phyloP scores from a whole-genome alignment of 148 eudicot species.

The Chenopodium suecicum region DNA sequence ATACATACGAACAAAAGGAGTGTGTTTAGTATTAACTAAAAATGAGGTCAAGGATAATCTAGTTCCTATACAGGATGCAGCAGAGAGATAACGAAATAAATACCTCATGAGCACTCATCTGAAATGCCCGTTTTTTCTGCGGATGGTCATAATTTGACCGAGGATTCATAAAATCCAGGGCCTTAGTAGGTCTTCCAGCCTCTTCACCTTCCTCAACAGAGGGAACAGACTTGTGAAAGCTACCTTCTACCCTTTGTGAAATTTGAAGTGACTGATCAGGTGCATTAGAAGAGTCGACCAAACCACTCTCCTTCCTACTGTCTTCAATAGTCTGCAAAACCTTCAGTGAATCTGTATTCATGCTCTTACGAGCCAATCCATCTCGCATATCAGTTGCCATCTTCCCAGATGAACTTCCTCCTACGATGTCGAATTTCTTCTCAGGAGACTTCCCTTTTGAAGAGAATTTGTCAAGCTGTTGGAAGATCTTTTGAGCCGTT shows the following conservation, averaged over 20 bases:
- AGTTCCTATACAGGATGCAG: neutral
- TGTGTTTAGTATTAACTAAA: neutral
- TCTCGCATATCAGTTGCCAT: conserved; percentile 38
- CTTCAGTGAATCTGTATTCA: conserved; percentile 46
- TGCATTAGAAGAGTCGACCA: conserved; percentile 25
- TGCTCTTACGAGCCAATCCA: conserved; percentile 51
- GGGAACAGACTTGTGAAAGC: conserved; percentile 14
- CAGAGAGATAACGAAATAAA: neutral
- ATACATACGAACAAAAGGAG: neutral
- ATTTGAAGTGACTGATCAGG: conserved; percentile 27
- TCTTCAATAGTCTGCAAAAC: conserved; percentile 37
- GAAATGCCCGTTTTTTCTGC: conserved; percentile 60
- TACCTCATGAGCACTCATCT: conserved; percentile 91
- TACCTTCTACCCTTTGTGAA: conserved; percentile 32
- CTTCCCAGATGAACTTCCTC: conserved; percentile 39
- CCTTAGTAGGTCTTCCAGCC: conserved; percentile 26
- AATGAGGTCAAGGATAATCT: neutral
- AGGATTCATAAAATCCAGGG: conserved; percentile 25
- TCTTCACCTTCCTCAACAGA: conserved; percentile 25
- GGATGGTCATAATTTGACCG: conserved; percentile 33
- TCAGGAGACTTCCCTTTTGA: conserved; percentile 68
- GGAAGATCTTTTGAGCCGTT: conserved; percentile 68
- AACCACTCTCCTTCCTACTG: conserved; percentile 30
- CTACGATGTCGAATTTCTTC: conserved; percentile 32
- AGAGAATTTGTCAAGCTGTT: conserved; percentile 65